These are phyloP conservation scores for Heterobasidion occidentale DNA, from an alignment of 1,284 basidiomycete species.

Conservation along the genomic window DNA sequence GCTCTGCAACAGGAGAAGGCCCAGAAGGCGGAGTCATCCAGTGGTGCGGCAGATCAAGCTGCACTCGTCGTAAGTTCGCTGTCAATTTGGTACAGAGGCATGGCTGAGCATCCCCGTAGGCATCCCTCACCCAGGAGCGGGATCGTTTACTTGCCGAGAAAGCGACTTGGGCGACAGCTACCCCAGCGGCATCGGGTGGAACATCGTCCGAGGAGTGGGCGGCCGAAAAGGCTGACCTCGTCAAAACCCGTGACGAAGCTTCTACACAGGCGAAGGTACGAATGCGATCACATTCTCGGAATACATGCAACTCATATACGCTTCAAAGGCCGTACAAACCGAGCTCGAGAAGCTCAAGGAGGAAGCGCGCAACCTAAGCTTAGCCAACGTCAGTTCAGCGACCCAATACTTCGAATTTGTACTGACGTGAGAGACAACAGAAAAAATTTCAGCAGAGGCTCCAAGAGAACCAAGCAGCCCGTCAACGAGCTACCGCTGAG, in stretches of 20 bases:
- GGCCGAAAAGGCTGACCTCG: slow-evolving; percentile 47
- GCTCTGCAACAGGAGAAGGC: slow-evolving; percentile 30
- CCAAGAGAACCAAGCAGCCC: slow-evolving; percentile 28
- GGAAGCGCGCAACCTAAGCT: slow-evolving; percentile 35
- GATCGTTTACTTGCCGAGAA: slow-evolving; percentile 57
- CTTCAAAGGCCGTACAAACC: slow-evolving; percentile 32
- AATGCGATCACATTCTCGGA: background rate
- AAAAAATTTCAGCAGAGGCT: slow-evolving; percentile 34
- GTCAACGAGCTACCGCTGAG: slow-evolving; percentile 28
- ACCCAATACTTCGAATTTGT: background rate
- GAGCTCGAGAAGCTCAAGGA: slow-evolving; percentile 38
- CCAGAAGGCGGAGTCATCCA: slow-evolving; percentile 11
- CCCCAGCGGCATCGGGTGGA: slow-evolving; percentile 16
- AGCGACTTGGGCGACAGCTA: slow-evolving; percentile 18
- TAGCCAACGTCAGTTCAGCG: slow-evolving; percentile 23
- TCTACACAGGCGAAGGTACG: slow-evolving; percentile 45
- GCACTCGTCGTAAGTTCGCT: slow-evolving; percentile 34
- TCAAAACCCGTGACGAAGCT: slow-evolving; percentile 54
- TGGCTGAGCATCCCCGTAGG: slow-evolving; percentile 24
- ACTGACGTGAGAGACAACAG: slow-evolving; percentile 3
- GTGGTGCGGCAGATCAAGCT: slow-evolving; percentile 10
- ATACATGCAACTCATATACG: no score
- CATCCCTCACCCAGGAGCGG: slow-evolving; percentile 47
- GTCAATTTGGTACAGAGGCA: no score
- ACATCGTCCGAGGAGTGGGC: slow-evolving; percentile 37